Percentiles rank a stretch among this genome's conserved stretches.
Conservation (phyloP, 2,329 filamentous ascomycete genomes). For the Shiraia sp. region DNA sequence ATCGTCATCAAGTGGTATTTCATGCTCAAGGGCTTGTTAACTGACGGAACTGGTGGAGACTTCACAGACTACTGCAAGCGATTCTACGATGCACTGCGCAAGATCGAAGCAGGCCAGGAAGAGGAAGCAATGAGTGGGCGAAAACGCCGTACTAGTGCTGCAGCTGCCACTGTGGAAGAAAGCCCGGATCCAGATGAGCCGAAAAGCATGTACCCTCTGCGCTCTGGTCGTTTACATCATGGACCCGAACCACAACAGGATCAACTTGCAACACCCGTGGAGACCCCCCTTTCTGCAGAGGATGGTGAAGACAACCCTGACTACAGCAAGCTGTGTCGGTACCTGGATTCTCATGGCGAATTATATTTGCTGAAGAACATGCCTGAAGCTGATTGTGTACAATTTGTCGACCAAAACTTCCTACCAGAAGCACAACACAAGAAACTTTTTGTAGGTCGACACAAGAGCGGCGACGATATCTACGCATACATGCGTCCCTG, state of each 20-base stretch:
- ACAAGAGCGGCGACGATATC: constrained; percentile 8
- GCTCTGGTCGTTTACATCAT: not conserved
- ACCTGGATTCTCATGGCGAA: constrained; percentile 3
- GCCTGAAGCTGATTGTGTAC: constrained; percentile 6
- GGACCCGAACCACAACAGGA: not conserved
- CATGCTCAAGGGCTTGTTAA: constrained; percentile 1
- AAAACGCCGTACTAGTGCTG: not conserved
- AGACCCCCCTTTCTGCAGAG: not conserved
- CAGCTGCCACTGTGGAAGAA: constrained; percentile 6
- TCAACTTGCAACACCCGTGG: not conserved
- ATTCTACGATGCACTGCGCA: constrained; percentile 1
- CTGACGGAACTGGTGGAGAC: not conserved
- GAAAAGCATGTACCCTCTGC: constrained; percentile 3
- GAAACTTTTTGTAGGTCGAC: constrained; percentile 12
- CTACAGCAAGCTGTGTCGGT: constrained; percentile 3
- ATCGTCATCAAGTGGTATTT: constrained; percentile 7
- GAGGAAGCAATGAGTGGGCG: not conserved
- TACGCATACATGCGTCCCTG: constrained; percentile 11
- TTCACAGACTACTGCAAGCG: constrained; percentile 1
- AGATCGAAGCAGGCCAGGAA: not conserved
- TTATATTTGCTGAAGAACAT: constrained; percentile 13
- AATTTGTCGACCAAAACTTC: constrained; percentile 10
- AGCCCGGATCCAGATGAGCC: constrained; percentile 10
- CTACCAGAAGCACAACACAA: constrained; percentile 8
- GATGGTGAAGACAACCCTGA: constrained; percentile 4